Percentiles rank a stretch among this genome's conserved stretches.
Evolutionary conservation across 306 rosid species (phyloP).

Genomic region (Begonia peltatifolia): DNA sequence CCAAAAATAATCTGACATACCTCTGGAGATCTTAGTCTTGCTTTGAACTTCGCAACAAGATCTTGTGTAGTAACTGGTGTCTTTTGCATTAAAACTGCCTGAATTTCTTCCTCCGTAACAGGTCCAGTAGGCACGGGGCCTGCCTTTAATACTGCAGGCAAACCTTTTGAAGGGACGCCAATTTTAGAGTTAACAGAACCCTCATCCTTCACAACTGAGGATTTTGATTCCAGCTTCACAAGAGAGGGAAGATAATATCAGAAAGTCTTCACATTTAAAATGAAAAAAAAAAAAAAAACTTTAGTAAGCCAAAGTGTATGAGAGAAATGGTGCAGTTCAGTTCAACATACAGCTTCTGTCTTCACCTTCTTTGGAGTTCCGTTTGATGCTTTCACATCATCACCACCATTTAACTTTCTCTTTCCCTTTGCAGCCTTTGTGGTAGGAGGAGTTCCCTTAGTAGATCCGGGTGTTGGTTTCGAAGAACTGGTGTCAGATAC

Average conservation of each 20-base stretch:
- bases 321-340: background rate
- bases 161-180: slow-evolving; percentile 37
- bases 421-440: slow-evolving; percentile 65
- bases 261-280: no score
- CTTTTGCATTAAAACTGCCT: slow-evolving; percentile 68
- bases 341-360: slow-evolving; percentile 58
- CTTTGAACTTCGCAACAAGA: slow-evolving; percentile 82
- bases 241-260: background rate
- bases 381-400: slow-evolving; percentile 54
- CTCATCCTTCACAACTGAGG: slow-evolving; percentile 36
- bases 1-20: slow-evolving; percentile 19
- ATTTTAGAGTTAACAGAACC: slow-evolving; percentile 34
- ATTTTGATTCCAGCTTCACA: slow-evolving; percentile 44
- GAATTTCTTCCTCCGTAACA: slow-evolving; percentile 79
- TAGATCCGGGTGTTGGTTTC: slow-evolving; percentile 44
- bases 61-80: slow-evolving; percentile 85
- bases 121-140: slow-evolving; percentile 50
- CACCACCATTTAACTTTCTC: slow-evolving; percentile 56
- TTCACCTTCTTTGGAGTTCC: slow-evolving; percentile 77
- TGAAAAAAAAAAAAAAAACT: no score
- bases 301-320: no score
- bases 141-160: slow-evolving; percentile 24
- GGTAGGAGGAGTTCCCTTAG: slow-evolving; percentile 52
- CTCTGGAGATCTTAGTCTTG: slow-evolving; percentile 55
- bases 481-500: slow-evolving; percentile 62